These are phyloP conservation scores for Parsonsia alboflavescens DNA, from an alignment of 257 asterid species.

Conservation along the genomic window DNA sequence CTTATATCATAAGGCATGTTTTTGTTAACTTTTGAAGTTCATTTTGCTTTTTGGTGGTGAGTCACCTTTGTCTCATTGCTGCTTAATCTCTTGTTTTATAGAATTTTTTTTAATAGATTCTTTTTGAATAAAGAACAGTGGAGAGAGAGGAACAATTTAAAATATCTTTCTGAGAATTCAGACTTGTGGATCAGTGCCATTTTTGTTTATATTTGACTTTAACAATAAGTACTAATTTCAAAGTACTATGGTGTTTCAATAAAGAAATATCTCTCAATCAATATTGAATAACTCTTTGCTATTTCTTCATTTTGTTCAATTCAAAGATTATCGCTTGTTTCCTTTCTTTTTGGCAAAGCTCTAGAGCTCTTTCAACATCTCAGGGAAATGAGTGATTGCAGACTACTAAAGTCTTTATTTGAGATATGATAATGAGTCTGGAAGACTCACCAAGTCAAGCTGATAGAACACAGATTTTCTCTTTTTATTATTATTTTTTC, in stretches of 20 bases:
- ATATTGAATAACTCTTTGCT: neutral
- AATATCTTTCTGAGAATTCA: neutral
- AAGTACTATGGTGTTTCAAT: neutral
- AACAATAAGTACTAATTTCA: neutral
- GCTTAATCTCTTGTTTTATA: neutral
- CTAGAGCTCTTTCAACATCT: constrained; percentile 93
- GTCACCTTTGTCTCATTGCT: neutral
- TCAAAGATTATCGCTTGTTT: constrained; percentile 1
- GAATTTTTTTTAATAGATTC: too few relatives aligned
- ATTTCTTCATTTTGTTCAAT: neutral
- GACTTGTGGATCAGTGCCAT: neutral
- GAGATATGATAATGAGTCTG: too few relatives aligned
- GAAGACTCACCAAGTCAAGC: too few relatives aligned
- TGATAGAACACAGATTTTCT: too few relatives aligned
- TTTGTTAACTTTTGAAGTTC: neutral
- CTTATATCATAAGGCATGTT: neutral
- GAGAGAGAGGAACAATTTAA: neutral
- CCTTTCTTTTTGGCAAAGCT: constrained; percentile 42
- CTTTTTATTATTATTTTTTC: too few relatives aligned
- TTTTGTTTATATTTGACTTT: neutral
- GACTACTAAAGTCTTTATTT: too few relatives aligned
- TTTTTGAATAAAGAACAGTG: neutral
- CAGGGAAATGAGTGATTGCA: constrained; percentile 68
- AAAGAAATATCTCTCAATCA: neutral
- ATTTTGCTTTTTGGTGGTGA: neutral